Conservation (phyloP, 768 basidiomycete genomes). For the Leccinum uliginosum region DNA sequence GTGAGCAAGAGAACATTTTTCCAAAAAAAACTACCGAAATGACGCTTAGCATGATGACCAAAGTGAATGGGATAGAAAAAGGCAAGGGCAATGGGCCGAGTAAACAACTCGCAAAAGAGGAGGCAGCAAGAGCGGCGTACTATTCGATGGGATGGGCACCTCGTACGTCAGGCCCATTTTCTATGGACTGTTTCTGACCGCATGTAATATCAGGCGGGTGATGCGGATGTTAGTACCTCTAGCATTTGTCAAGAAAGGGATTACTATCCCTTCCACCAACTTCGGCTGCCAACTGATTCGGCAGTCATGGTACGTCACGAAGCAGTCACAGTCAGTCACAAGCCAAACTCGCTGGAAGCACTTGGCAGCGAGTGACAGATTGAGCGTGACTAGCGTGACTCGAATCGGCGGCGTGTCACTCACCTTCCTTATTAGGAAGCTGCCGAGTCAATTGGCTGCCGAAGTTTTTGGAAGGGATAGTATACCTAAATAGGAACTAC, state of each 20-base stretch:
- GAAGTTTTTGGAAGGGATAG: background rate
- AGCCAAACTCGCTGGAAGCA: background rate
- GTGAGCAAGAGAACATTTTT: constrained; percentile 38
- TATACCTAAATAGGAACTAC: constrained; percentile 18
- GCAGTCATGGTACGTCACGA: background rate
- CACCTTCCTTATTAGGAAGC: background rate
- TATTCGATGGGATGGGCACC: constrained; percentile 72
- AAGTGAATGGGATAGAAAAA: constrained; percentile 69
- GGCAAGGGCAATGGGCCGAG: constrained; percentile 61
- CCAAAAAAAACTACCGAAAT: background rate
- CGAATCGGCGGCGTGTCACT: background rate
- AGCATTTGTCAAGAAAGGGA: background rate
- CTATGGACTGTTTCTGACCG: background rate
- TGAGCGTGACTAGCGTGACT: background rate
- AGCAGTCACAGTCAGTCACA: background rate
- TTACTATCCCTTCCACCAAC: background rate
- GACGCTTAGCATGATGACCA: constrained; percentile 3
- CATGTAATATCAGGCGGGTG: constrained; percentile 16
- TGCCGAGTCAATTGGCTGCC: background rate
- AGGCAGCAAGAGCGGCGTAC: constrained; percentile 68
- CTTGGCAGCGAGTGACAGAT: background rate
- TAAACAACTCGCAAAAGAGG: constrained; percentile 77
- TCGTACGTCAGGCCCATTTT: constrained; percentile 25
- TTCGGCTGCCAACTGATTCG: background rate
- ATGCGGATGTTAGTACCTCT: background rate